These are phyloP conservation scores for Marsdenia floribunda DNA, from an alignment of 257 asterid species.

Conservation along the genomic window DNA sequence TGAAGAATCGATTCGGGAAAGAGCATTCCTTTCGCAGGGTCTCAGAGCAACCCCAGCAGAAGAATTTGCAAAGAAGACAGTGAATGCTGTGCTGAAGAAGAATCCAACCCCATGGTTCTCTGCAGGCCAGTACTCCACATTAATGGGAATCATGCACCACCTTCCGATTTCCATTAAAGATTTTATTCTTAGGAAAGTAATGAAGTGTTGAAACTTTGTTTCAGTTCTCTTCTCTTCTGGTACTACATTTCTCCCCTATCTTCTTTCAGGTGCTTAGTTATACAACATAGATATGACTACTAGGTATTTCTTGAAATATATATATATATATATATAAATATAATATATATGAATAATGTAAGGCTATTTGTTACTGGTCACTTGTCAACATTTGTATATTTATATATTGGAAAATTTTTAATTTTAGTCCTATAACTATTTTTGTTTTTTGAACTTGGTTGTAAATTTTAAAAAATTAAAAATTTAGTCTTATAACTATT, in stretches of 20 bases:
- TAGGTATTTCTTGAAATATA: no score
- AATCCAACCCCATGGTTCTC: conserved; percentile 76
- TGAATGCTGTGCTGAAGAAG: conserved; percentile 55
- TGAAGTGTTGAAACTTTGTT: conserved; percentile 31
- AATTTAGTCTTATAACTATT: no score
- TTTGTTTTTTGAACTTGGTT: no score
- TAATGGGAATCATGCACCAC: conserved; percentile 43
- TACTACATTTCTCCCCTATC: no score
- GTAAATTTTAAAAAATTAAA: no score
- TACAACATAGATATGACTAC: not conserved
- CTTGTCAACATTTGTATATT: no score
- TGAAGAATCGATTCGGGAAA: conserved; percentile 53
- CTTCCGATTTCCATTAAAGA: conserved; percentile 64
- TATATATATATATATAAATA: no score
- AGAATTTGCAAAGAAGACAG: conserved; percentile 77
- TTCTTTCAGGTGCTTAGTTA: no score
- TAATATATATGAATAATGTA: no score
- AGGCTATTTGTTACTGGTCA: no score
- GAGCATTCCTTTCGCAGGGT: conserved; percentile 64
- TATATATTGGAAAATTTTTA: no score
- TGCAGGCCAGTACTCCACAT: conserved; percentile 54
- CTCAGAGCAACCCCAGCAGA: conserved; percentile 65
- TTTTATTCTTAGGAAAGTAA: conserved; percentile 42
- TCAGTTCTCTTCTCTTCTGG: not conserved
- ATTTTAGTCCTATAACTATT: no score